phyloP scores from a whole-genome alignment of 768 basidiomycete genomes.

The Phlegmacium glaucopus region DNA sequence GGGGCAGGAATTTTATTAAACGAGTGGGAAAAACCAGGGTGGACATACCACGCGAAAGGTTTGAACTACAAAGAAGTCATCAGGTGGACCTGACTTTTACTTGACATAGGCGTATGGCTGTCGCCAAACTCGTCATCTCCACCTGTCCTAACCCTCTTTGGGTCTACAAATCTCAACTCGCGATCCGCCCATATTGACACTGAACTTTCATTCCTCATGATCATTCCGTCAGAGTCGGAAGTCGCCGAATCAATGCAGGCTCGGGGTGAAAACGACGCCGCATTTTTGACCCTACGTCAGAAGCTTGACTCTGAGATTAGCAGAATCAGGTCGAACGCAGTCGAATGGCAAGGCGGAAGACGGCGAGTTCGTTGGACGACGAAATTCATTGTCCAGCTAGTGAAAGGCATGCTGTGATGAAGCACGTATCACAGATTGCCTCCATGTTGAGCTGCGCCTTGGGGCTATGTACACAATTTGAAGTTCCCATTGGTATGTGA shows the following conservation, averaged over 20 bases:
- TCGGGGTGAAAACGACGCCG: slow-evolving; percentile 6
- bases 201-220: slow-evolving; percentile 85
- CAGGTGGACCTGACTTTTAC: background rate
- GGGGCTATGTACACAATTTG: too few relatives aligned
- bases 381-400: slow-evolving; percentile 56
- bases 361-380: slow-evolving; percentile 63
- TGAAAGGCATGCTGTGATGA: slow-evolving; percentile 65
- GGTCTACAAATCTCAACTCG: slow-evolving; percentile 92
- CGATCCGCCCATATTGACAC: slow-evolving; percentile 89
- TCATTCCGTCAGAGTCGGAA: slow-evolving; percentile 51
- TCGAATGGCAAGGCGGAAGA: slow-evolving; percentile 56
- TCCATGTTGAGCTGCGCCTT: too few relatives aligned
- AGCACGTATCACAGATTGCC: background rate
- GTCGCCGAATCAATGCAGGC: slow-evolving; percentile 1
- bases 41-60: slow-evolving; percentile 99
- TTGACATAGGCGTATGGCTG: slow-evolving; percentile 73
- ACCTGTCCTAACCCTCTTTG: slow-evolving; percentile 81
- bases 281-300: slow-evolving; percentile 34
- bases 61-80: background rate
- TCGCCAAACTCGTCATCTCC: slow-evolving; percentile 49
- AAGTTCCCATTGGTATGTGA: too few relatives aligned
- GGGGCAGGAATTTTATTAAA: slow-evolving; percentile 60
- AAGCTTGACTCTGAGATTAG: slow-evolving; percentile 53
- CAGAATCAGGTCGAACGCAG: slow-evolving; percentile 45
- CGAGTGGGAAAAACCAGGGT: slow-evolving; percentile 87